phyloP scores from a whole-genome alignment of 345 rosid genomes.

The Limnanthes douglasii region DNA sequence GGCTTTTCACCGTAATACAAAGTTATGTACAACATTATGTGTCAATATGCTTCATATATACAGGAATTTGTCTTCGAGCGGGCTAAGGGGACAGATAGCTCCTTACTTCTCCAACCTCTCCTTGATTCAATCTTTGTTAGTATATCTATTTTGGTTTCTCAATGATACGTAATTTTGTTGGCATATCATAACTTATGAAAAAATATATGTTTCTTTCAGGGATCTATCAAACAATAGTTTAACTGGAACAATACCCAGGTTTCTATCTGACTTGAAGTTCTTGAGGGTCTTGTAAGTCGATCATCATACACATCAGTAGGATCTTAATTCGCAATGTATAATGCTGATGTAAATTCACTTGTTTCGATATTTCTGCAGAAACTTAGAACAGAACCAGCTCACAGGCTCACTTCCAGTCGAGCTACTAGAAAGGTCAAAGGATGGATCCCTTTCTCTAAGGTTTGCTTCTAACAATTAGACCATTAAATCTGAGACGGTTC shows the following conservation, averaged over 20 bases:
- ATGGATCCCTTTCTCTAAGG: constrained; percentile 15
- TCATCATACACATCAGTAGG: background rate
- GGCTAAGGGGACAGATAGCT: constrained; percentile 17
- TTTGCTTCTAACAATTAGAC: constrained; percentile 3
- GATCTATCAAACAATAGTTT: constrained; percentile 40
- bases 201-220: constrained; percentile 12
- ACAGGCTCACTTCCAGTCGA: constrained; percentile 22
- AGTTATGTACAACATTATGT: background rate
- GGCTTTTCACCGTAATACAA: background rate
- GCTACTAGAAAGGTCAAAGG: constrained; percentile 15
- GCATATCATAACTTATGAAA: constrained; percentile 2
- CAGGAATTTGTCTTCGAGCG: constrained; percentile 22
- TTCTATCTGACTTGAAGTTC: constrained; percentile 18
- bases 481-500: too few relatives aligned
- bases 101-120: constrained; percentile 16
- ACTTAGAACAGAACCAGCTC: constrained; percentile 22
- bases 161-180: background rate
- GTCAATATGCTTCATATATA: background rate
- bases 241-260: constrained; percentile 26
- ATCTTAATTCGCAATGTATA: background rate
- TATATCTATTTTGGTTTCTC: background rate
- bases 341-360: background rate
- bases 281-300: constrained; percentile 39
- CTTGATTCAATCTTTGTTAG: constrained; percentile 26
- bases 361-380: constrained; percentile 9